Conservation (phyloP, 2,329 filamentous ascomycete genomes). For the Colletotrichum theobromicola region DNA sequence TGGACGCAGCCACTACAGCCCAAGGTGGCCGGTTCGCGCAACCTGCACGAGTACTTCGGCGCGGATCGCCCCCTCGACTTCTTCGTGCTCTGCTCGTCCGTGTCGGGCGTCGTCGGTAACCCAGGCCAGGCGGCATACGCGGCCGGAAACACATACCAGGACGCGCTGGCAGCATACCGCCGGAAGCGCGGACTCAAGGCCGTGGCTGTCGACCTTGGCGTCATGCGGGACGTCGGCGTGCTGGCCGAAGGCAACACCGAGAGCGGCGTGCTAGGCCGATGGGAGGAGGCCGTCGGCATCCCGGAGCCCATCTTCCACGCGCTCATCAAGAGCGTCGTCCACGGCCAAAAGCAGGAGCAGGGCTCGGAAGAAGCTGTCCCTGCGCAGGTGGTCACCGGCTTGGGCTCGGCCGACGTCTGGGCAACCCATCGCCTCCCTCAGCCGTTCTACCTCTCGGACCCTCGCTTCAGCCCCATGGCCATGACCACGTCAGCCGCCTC, state of each 20-base stretch:
- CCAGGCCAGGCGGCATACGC: conserved; percentile 42
- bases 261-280: not conserved
- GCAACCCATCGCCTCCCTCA: conserved; percentile 39
- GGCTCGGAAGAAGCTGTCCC: conserved; percentile 39
- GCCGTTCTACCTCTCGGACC: conserved; percentile 56
- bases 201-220: conserved; percentile 39
- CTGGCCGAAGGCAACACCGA: conserved; percentile 39
- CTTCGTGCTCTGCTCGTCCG: conserved; percentile 34
- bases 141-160: conserved; percentile 44
- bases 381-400: conserved; percentile 52
- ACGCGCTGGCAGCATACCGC: conserved; percentile 43
- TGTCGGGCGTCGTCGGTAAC: conserved; percentile 34
- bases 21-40: conserved; percentile 38
- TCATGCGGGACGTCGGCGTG: conserved; percentile 40
- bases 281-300: conserved; percentile 47
- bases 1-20: conserved; percentile 28
- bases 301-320: conserved; percentile 52
- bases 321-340: conserved; percentile 50
- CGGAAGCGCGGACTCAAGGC: conserved; percentile 37
- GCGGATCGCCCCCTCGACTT: conserved; percentile 28
- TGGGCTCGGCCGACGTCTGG: conserved; percentile 51
- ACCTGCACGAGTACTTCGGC: conserved; percentile 32
- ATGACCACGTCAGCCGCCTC: conserved; percentile 37
- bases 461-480: conserved; percentile 58
- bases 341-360: conserved; percentile 25